Evolutionary conservation across 2,329 filamentous ascomycete species (phyloP), one percentile per base, ranked within the genome.

Genomic region (Coniosporium tulheliwenetii): DNA sequence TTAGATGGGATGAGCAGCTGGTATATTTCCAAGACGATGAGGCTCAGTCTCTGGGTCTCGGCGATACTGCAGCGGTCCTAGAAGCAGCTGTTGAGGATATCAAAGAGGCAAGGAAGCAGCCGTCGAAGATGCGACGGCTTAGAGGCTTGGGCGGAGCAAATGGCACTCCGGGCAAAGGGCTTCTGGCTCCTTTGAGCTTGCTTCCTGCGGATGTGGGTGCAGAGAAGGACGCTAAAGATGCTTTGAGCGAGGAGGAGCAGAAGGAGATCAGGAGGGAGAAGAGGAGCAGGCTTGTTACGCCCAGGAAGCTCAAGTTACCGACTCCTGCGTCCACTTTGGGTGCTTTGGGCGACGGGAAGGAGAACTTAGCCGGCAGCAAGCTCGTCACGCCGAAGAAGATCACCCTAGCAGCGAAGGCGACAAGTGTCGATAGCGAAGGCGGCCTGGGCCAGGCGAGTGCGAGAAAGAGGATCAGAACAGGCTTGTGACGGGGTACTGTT

Each of bases 1-100:
- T 70, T 5, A 56, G 53, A 9, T 70, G 67, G 67, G 63, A 67
- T 36, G 58, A 66, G 46, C 60, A 58, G 26, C 50, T 71, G 8
- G 61, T 58, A 5, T 64, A 65, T 42, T 68, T 62, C 45, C 63
- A 63, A 37, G 62, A 65, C 3, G 19, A 4, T 26, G 19, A 26
- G 4, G 19, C 19, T 26, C 19, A 26, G 19, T 26, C 19, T 26
- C 7, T 15, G 16, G 36, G 10, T 7, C 36, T 13, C 10, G 4
- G 16, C 5, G 26, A 33, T 2, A 33, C 34, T 5, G 39, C 38
- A 8, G 29, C 12, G 5, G 15, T 9, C 7, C 12, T 26, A 10
- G 30, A 40, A 12, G 32, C 32, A n/a, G 9, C 30, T 31, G 29
- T 13, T 7, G 19, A 26, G 19, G 19, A 3, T 3, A 26, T 26